Evolutionary conservation across 768 basidiomycete genomes (phyloP).

Genomic region (Phylloporus sp.): DNA sequence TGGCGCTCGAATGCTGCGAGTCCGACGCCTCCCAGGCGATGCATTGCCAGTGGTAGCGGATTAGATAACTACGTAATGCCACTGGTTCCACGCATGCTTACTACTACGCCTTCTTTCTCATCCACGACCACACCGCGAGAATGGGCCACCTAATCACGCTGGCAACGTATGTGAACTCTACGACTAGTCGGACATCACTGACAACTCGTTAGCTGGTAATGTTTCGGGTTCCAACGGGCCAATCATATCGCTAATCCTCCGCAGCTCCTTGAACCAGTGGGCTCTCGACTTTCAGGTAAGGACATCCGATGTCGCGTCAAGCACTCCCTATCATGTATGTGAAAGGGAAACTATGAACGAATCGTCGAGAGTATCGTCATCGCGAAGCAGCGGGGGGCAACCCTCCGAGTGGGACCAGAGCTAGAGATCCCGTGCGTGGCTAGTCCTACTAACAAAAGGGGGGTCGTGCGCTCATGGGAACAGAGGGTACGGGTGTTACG

Average conservation of each 20-base stretch:
- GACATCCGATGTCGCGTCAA: constrained; percentile 1
- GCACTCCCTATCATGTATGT: neutral
- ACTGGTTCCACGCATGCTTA: neutral
- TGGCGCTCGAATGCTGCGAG: constrained; percentile 89
- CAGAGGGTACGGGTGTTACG: constrained; percentile 95
- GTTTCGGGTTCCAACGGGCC: neutral
- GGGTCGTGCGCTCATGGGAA: neutral
- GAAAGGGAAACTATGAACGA: constrained; percentile 86
- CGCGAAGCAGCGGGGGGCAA: constrained; percentile 85
- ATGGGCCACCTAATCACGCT: constrained; percentile 88
- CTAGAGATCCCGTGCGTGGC: constrained; percentile 84
- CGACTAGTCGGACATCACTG: neutral
- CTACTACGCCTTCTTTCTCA: neutral
- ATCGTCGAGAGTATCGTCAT: constrained; percentile 84
- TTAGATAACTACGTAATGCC: constrained; percentile 12
- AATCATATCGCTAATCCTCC: constrained; percentile 10
- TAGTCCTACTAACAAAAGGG: neutral
- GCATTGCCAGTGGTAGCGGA: constrained; percentile 42
- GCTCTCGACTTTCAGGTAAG: constrained; percentile 89
- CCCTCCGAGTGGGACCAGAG: constrained; percentile 92
- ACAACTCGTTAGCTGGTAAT: constrained; percentile 23
- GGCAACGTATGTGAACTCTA: constrained; percentile 60
- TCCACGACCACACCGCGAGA: neutral
- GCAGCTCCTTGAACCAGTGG: constrained; percentile 94
- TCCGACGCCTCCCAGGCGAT: constrained; percentile 75